phyloP scores from a whole-genome alignment of 495 filamentous ascomycete genomes.

The Annulohypoxylon maeteangense region DNA sequence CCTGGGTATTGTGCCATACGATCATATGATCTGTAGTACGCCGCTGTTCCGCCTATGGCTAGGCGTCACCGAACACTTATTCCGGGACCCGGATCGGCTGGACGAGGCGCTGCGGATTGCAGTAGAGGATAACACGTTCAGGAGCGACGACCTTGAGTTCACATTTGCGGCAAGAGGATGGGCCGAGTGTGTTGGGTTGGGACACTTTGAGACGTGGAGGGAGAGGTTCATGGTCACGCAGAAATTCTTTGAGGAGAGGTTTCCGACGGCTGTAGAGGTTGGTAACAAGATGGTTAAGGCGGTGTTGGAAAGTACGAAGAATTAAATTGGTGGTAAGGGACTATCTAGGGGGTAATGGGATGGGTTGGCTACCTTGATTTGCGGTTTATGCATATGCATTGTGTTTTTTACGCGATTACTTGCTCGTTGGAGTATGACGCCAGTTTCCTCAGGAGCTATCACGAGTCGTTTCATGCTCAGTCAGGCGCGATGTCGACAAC shows the following conservation, averaged over 20 bases:
- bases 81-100: constrained; percentile 83
- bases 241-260: constrained; percentile 88
- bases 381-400: not conserved
- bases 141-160: constrained; percentile 93
- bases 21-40: constrained; percentile 99
- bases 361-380: not conserved
- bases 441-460: too few relatives aligned
- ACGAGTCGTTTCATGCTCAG: too few relatives aligned
- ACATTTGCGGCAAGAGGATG: constrained; percentile 95
- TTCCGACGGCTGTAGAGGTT: constrained; percentile 82
- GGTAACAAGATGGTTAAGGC: constrained; percentile 98
- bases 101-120: constrained; percentile 88
- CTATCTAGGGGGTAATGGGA: not conserved
- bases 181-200: constrained; percentile 90
- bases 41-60: constrained; percentile 98
- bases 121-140: constrained; percentile 86
- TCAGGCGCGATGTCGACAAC: too few relatives aligned
- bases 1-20: constrained; percentile 92
- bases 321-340: constrained; percentile 7
- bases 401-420: not conserved
- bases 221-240: constrained; percentile 90
- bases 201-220: constrained; percentile 89
- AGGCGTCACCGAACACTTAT: constrained; percentile 96
- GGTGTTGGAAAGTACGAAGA: constrained; percentile 78
- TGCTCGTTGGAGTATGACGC: too few relatives aligned